A percentile compares a stretch with the other conserved stretches of the same genome.
phyloP scores from a whole-genome alignment of 148 eudicot species.

The Linanthus parryae region DNA sequence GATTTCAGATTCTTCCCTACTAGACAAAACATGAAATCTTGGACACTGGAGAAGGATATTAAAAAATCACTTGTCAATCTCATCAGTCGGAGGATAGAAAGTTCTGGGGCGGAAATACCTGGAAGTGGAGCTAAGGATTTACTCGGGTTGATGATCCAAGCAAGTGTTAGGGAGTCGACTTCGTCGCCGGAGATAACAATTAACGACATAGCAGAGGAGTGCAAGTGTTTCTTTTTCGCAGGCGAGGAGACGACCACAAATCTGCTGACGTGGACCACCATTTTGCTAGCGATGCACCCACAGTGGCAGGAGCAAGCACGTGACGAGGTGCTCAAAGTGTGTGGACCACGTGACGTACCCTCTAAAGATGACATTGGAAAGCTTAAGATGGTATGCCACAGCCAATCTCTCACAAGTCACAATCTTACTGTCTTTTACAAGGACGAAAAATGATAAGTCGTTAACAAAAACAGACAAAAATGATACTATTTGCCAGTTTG shows the following conservation, averaged over 20 bases:
- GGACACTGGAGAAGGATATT: constrained; percentile 74
- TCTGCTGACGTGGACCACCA: constrained; percentile 94
- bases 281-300: constrained; percentile 89
- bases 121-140: constrained; percentile 60
- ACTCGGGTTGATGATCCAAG: constrained; percentile 82
- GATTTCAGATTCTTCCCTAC: constrained; percentile 83
- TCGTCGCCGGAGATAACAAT: constrained; percentile 36
- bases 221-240: constrained; percentile 95
- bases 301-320: constrained; percentile 92
- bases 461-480: too few species aligned
- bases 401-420: too few species aligned
- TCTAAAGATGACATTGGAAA: constrained; percentile 75
- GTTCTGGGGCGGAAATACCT: constrained; percentile 9
- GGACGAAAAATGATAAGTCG: too few species aligned
- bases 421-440: too few species aligned
- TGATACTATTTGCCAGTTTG: too few species aligned
- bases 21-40: constrained; percentile 50
- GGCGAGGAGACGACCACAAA: constrained; percentile 91
- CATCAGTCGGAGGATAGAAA: constrained; percentile 40
- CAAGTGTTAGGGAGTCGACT: constrained; percentile 23
- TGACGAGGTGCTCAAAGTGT: constrained; percentile 75
- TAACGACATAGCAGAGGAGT: constrained; percentile 83
- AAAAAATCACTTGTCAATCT: constrained; percentile 54
- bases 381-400: constrained; percentile 67
- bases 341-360: constrained; percentile 87